A percentile compares a stretch with the other conserved stretches of the same genome.
Evolutionary conservation across 257 asterid species (phyloP).

Genomic region (Solanum lycopersicoides): DNA sequence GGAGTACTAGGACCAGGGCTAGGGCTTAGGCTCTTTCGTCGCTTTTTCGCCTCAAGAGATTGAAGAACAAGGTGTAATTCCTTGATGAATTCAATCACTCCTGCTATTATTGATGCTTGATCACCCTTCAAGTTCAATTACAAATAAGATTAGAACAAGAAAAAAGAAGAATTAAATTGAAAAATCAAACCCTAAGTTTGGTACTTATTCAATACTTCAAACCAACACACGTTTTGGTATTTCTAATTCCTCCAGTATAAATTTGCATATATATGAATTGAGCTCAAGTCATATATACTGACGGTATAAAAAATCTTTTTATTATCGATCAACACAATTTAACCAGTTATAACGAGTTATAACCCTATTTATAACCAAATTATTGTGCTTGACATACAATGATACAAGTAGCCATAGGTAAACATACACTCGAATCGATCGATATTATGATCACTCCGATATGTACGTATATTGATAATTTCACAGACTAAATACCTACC

Average conservation of each 20-base stretch:
- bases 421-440: neutral
- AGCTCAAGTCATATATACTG: neutral
- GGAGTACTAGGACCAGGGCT: constrained; percentile 43
- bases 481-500: neutral
- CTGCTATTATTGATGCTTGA: constrained; percentile 94
- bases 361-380: neutral
- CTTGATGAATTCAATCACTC: constrained; percentile 89
- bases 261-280: neutral
- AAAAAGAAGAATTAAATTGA: neutral
- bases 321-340: neutral
- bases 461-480: neutral
- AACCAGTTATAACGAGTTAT: neutral
- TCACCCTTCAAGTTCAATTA: constrained; percentile 45
- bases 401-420: neutral
- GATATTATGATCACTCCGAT: neutral
- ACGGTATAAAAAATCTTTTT: neutral
- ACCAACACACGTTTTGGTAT: neutral
- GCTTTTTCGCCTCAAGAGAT: constrained; percentile 69
- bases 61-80: constrained; percentile 76
- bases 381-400: neutral
- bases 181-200: neutral
- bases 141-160: neutral
- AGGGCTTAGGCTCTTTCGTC: constrained; percentile 58
- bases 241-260: neutral
- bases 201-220: neutral